Evolutionary conservation across 805 yeast species (phyloP).

Genomic region (Spencermartinsiella europaea): DNA sequence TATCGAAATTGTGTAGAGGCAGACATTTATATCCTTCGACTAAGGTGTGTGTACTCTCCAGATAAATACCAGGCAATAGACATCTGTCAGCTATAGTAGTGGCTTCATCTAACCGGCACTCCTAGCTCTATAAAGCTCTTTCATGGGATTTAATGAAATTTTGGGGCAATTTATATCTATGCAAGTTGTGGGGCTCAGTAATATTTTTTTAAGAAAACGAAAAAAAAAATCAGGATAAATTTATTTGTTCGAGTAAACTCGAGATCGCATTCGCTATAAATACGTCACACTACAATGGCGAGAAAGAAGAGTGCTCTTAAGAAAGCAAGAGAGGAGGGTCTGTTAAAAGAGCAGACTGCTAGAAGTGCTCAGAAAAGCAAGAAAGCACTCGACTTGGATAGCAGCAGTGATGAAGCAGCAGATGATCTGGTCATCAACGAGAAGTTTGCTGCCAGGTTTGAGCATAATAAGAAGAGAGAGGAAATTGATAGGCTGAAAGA

Average conservation of each 20-base stretch:
- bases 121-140: too few relatives aligned
- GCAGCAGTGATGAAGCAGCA: conserved; percentile 13
- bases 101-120: too few relatives aligned
- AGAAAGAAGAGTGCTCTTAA: conserved; percentile 84
- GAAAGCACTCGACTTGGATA: background rate
- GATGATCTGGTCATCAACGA: conserved; percentile 22
- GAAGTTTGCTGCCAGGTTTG: conserved; percentile 27
- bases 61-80: too few relatives aligned
- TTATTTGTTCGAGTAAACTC: background rate
- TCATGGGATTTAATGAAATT: too few relatives aligned
- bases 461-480: conserved; percentile 28
- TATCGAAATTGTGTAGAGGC: too few relatives aligned
- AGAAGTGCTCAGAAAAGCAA: conserved; percentile 46
- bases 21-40: too few relatives aligned
- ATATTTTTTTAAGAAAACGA: background rate
- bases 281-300: conserved; percentile 67
- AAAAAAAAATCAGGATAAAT: background rate
- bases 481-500: conserved; percentile 15
- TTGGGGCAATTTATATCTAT: too few relatives aligned
- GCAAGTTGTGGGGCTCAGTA: too few relatives aligned
- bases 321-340: conserved; percentile 46
- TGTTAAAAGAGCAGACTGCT: conserved; percentile 46
- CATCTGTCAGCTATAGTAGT: too few relatives aligned
- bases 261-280: too few relatives aligned
- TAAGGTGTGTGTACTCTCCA: too few relatives aligned